These are phyloP conservation scores for Apiotrichum gamsii DNA, from an alignment of 1,284 basidiomycete species.

Conservation along the genomic window DNA sequence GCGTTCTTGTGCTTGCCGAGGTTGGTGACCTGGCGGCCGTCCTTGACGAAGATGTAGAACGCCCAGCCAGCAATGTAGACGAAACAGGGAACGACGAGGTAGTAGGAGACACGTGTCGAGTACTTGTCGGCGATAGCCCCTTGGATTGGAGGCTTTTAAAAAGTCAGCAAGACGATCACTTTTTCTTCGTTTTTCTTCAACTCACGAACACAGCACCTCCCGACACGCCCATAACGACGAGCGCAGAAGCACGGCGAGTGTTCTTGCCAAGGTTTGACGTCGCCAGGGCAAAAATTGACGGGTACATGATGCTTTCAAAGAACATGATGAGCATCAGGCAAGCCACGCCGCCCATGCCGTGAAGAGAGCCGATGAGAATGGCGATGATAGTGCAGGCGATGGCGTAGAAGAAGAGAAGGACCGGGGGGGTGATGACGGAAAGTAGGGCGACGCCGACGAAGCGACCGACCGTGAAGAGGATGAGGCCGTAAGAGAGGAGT, in stretches of 20 bases:
- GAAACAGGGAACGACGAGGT: constrained; percentile 45
- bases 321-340: constrained; percentile 66
- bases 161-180: too few species aligned
- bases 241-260: constrained; percentile 62
- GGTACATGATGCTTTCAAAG: constrained; percentile 62
- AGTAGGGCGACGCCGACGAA: constrained; percentile 60
- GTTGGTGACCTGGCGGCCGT: constrained; percentile 25
- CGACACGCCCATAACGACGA: constrained; percentile 62
- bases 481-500: constrained; percentile 64
- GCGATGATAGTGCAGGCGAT: constrained; percentile 54
- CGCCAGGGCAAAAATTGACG: constrained; percentile 55
- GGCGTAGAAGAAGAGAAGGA: constrained; percentile 57
- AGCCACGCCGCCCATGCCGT: constrained; percentile 56
- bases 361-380: constrained; percentile 54
- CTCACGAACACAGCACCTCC: constrained; percentile 72
- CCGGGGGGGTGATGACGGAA: constrained; percentile 57
- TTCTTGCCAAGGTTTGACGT: constrained; percentile 64
- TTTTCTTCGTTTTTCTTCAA: too few species aligned
- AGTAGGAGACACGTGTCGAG: constrained; percentile 41
- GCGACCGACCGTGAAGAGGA: constrained; percentile 65
- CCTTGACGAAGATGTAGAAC: constrained; percentile 42
- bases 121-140: constrained; percentile 58
- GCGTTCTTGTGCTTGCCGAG: background rate
- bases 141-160: constrained; percentile 66
- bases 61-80: constrained; percentile 42